Evolutionary conservation across 805 yeast genomes (phyloP).

Genomic region (Spathaspora hagerdaliae): DNA sequence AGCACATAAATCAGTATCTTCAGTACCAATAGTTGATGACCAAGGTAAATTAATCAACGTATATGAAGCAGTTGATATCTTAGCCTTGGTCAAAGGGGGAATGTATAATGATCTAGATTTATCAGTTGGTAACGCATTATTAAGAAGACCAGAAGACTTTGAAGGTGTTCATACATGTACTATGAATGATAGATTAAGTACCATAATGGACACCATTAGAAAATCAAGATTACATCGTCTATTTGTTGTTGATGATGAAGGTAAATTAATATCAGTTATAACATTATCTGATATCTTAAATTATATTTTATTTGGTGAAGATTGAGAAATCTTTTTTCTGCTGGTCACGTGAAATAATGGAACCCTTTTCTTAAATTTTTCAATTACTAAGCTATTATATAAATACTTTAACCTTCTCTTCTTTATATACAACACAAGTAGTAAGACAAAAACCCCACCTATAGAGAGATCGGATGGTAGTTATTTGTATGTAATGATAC

Average conservation of each 20-base stretch:
- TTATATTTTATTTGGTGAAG: slow-evolving; percentile 70
- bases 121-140: slow-evolving; percentile 92
- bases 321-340: slow-evolving; percentile 10
- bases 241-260: slow-evolving; percentile 84
- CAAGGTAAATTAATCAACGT: slow-evolving; percentile 69
- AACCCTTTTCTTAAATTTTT: no score
- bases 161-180: slow-evolving; percentile 98
- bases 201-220: slow-evolving; percentile 89
- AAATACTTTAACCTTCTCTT: no score
- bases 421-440: no score
- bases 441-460: no score
- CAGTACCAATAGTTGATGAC: slow-evolving; percentile 90
- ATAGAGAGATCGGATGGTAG: no score
- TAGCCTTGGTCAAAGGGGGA: slow-evolving; percentile 91
- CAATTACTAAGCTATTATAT: no score
- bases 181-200: slow-evolving; percentile 75
- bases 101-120: slow-evolving; percentile 84
- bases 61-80: slow-evolving; percentile 93
- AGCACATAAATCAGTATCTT: slow-evolving; percentile 76
- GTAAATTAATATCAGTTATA: slow-evolving; percentile 75
- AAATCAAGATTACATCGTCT: slow-evolving; percentile 87
- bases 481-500: no score
- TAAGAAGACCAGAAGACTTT: slow-evolving; percentile 91
- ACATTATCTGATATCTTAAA: slow-evolving; percentile 87
- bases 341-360: no score